Conservation (phyloP, 345 rosid species). For the Nasturtium officinale region DNA sequence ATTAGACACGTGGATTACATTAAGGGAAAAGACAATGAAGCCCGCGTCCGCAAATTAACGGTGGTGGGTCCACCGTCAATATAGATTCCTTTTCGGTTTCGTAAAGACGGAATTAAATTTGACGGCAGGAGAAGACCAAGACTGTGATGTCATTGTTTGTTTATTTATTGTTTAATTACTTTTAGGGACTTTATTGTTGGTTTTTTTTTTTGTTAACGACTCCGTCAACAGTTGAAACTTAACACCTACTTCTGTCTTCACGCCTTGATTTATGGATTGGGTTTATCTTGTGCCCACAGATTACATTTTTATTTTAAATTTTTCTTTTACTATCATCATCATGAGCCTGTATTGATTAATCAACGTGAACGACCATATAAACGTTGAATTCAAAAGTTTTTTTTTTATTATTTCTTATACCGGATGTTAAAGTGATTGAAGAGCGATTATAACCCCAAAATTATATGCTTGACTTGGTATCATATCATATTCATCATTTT, state of each 20-base stretch:
- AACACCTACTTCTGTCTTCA: conserved; percentile 33
- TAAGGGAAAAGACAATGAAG: neutral
- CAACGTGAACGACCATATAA: neutral
- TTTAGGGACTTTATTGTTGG: neutral
- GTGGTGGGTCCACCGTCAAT: conserved; percentile 34
- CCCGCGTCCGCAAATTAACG: conserved; percentile 19
- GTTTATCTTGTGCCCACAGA: neutral
- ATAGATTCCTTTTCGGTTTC: neutral
- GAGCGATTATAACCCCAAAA: neutral
- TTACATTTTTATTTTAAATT: neutral
- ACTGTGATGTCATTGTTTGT: conserved; percentile 22
- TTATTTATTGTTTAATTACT: neutral
- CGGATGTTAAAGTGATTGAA: neutral
- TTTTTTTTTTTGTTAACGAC: neutral
- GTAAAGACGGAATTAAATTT: conserved; percentile 19
- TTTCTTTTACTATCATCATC: neutral
- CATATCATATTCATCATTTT: neutral
- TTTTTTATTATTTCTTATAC: neutral
- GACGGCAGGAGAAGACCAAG: conserved; percentile 32
- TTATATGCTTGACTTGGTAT: neutral
- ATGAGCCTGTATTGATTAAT: neutral
- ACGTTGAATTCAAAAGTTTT: conserved; percentile 7
- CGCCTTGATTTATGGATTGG: conserved; percentile 36
- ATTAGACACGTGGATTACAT: conserved; percentile 2
- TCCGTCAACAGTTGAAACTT: conserved; percentile 34